Conservation (phyloP, 768 basidiomycete species). For the Baorangia bicolor region DNA sequence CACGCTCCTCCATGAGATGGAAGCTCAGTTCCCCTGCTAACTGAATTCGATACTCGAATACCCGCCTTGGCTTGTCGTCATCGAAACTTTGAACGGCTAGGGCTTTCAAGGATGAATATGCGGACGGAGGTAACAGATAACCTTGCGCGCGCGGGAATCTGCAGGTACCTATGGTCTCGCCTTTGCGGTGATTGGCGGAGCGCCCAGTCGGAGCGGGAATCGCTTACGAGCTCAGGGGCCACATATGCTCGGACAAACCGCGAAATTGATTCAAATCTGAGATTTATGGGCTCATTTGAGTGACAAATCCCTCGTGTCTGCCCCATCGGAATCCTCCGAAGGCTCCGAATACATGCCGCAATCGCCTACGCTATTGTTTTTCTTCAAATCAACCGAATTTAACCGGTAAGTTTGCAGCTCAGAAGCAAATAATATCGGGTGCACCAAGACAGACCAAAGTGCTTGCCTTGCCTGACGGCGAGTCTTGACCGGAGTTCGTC, state of each 20-base stretch:
- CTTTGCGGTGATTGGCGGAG: constrained; percentile 5
- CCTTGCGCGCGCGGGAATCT: not conserved
- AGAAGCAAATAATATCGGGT: constrained; percentile 3
- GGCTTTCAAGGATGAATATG: constrained; percentile 1
- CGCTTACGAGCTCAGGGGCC: constrained; percentile 23
- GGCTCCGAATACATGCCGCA: constrained; percentile 15
- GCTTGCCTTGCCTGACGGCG: constrained; percentile 17
- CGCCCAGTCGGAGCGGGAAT: constrained; percentile 1
- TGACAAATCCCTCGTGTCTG: constrained; percentile 17
- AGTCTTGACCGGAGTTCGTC: constrained; percentile 16
- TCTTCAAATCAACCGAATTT: constrained; percentile 12
- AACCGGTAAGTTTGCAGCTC: constrained; percentile 10
- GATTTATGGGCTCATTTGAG: constrained; percentile 25
- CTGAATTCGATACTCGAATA: not conserved
- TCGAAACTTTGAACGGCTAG: constrained; percentile 17
- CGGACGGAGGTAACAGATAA: not conserved
- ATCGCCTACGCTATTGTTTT: constrained; percentile 21
- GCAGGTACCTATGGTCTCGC: not conserved
- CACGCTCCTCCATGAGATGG: not conserved
- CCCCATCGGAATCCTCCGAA: constrained; percentile 25
- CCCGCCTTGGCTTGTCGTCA: not conserved
- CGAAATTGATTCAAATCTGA: constrained; percentile 28
- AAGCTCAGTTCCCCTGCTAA: constrained; percentile 9
- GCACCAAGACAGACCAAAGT: not conserved
- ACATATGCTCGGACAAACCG: constrained; percentile 7